Percentiles rank a stretch among this genome's conserved stretches.
Conservation (phyloP, 129 eudicot species). For the Logfia minima region DNA sequence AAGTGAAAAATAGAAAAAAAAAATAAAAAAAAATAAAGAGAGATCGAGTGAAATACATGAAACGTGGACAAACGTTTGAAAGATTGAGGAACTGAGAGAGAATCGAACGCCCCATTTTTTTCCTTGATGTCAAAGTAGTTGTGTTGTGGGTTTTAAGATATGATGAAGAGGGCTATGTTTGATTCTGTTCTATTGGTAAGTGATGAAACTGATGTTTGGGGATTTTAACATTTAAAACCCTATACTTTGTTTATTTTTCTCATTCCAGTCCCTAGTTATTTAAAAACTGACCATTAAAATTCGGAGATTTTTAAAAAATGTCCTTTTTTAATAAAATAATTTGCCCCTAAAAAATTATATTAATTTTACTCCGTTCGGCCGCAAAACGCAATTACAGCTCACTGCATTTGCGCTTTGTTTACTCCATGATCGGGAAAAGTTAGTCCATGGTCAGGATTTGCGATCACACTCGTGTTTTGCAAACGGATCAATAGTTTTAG, state of each 20-base stretch:
- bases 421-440: too few species aligned
- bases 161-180: not conserved
- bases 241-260: not conserved
- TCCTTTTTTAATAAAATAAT: too few species aligned
- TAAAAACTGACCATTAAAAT: too few species aligned
- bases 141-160: not conserved
- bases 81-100: conserved; percentile 59
- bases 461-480: too few species aligned
- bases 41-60: conserved; percentile 38
- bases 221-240: not conserved
- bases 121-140: not conserved
- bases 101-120: conserved; percentile 55
- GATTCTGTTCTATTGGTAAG: not conserved
- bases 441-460: too few species aligned
- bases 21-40: not conserved
- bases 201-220: not conserved
- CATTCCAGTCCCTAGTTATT: not conserved
- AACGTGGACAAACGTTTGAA: conserved; percentile 57
- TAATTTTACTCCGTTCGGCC: too few species aligned
- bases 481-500: too few species aligned
- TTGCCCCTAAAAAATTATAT: too few species aligned
- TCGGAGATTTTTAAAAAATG: too few species aligned
- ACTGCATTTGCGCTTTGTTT: too few species aligned
- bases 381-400: too few species aligned
- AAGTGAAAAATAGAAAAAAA: not conserved